Evolutionary conservation across 495 filamentous ascomycete genomes (phyloP).

Genomic region (Rhizodiscina lignyota): DNA sequence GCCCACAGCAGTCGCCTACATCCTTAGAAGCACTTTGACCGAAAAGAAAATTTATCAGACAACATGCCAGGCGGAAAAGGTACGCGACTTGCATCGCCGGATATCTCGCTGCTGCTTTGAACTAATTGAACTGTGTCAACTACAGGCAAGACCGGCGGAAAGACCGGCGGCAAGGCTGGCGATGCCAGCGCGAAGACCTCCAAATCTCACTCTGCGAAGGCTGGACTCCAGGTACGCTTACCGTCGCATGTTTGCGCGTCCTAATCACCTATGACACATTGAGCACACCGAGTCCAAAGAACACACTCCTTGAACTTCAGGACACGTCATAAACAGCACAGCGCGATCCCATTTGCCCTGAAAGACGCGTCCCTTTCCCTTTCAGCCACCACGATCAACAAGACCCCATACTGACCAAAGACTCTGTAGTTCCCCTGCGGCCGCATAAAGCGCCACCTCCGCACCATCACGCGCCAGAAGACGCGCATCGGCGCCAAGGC

Average conservation of each 20-base stretch:
- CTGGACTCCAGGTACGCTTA: constrained; percentile 85
- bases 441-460: constrained; percentile 98
- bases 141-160: constrained; percentile 64
- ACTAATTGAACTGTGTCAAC: background rate
- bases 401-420: background rate
- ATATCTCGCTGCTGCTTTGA: background rate
- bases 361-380: background rate
- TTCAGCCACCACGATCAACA: background rate
- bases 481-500: constrained; percentile 99
- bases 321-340: background rate
- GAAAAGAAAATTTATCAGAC: no score
- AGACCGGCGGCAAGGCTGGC: constrained; percentile 58
- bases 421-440: constrained; percentile 79
- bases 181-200: constrained; percentile 69
- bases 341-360: background rate
- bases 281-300: constrained; percentile 2
- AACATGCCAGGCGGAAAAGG: constrained; percentile 26
- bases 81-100: constrained; percentile 7
- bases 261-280: background rate
- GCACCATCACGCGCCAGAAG: constrained; percentile 98
- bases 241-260: background rate
- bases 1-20: no score
- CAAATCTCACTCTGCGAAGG: constrained; percentile 95
- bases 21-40: no score
- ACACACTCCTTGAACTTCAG: background rate